phyloP scores from a whole-genome alignment of 1,284 basidiomycete species.

The Singerocomus inundabilis region DNA sequence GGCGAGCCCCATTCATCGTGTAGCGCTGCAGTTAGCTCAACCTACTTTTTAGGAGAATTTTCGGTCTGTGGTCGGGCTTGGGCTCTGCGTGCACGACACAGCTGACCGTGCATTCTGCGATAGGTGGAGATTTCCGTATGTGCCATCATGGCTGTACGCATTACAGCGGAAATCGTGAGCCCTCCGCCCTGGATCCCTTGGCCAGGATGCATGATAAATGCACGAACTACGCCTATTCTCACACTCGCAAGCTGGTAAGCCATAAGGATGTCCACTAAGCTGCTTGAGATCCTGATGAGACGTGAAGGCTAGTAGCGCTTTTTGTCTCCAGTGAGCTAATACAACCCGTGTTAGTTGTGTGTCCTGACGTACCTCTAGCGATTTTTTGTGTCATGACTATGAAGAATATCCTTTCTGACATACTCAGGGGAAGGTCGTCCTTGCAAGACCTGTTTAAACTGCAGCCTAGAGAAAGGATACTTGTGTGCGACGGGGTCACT shows the following conservation, averaged over 20 bases:
- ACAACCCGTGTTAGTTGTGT: neutral
- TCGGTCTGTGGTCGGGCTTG: conserved; percentile 7
- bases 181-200: conserved; percentile 19
- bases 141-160: conserved; percentile 16
- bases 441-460: neutral
- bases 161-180: conserved; percentile 11
- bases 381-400: conserved; percentile 19
- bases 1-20: conserved; percentile 7
- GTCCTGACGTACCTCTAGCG: conserved; percentile 13
- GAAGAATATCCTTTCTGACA: conserved; percentile 7
- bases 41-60: conserved; percentile 13
- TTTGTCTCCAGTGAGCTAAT: conserved; percentile 17
- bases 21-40: neutral
- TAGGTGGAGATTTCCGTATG: conserved; percentile 23
- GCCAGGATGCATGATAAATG: conserved; percentile 17
- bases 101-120: neutral
- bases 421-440: neutral
- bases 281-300: conserved; percentile 1
- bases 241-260: conserved; percentile 24
- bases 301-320: conserved; percentile 14
- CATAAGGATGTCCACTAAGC: neutral
- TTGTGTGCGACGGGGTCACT: conserved; percentile 15
- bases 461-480: neutral
- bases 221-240: conserved; percentile 15
- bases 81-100: neutral